phyloP scores from a whole-genome alignment of 2,329 filamentous ascomycete genomes.

The Cephalotrichum gorgonifer region DNA sequence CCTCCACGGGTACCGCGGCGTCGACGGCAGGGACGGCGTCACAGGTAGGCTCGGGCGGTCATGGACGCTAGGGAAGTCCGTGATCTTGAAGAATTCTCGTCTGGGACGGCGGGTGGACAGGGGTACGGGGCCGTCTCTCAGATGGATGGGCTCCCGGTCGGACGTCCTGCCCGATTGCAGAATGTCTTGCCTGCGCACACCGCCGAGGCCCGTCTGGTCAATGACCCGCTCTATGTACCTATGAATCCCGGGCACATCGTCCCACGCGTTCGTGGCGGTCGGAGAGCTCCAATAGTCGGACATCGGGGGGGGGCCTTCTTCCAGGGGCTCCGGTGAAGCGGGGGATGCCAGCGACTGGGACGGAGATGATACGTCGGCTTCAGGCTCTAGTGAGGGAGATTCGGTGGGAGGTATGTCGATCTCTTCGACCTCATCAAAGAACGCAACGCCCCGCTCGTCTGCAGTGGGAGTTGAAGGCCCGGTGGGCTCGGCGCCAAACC shows the following conservation, averaged over 20 bases:
- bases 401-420: not conserved
- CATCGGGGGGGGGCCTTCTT: constrained; percentile 54
- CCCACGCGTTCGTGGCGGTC: constrained; percentile 67
- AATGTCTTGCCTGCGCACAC: constrained; percentile 13
- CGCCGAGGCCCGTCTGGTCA: constrained; percentile 35
- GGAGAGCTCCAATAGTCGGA: constrained; percentile 19
- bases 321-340: constrained; percentile 15
- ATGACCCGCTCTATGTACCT: constrained; percentile 73
- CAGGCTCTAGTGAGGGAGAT: not conserved
- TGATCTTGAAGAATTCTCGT: constrained; percentile 51
- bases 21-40: constrained; percentile 59
- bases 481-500: not conserved
- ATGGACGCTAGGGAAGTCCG: constrained; percentile 74
- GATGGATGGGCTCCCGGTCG: constrained; percentile 14
- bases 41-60: constrained; percentile 85
- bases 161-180: constrained; percentile 5
- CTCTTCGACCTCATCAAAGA: not conserved
- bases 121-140: constrained; percentile 8
- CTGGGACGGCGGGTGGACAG: not conserved
- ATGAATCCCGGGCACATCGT: constrained; percentile 79
- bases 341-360: constrained; percentile 3
- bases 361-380: not conserved
- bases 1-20: not conserved
- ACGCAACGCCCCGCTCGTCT: not conserved
- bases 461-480: not conserved